Conservation (phyloP, 2,329 filamentous ascomycete genomes). For the Trichoderma sp. region DNA sequence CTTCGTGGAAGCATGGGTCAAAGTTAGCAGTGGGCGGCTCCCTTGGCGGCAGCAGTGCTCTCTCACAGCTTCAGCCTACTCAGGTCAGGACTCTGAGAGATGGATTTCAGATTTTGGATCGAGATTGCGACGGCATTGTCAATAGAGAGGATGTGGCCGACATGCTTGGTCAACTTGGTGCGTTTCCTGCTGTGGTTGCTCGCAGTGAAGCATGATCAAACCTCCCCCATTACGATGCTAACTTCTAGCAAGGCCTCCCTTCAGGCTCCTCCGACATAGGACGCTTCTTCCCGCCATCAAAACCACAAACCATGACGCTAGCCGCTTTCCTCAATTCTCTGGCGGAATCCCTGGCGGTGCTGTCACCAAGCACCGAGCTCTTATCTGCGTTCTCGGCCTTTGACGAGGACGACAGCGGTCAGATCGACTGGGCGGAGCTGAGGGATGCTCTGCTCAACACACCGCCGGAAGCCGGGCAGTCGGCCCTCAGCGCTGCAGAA, state of each 20-base stretch:
- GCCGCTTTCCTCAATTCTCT: conserved; percentile 83
- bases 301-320: conserved; percentile 72
- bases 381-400: conserved; percentile 91
- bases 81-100: conserved; percentile 87
- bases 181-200: background rate
- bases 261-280: conserved; percentile 68
- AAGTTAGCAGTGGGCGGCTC: conserved; percentile 45
- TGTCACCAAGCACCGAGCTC: conserved; percentile 78
- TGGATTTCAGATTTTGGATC: conserved; percentile 89
- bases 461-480: conserved; percentile 69
- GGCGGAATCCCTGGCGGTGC: conserved; percentile 67
- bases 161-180: conserved; percentile 82
- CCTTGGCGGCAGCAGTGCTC: conserved; percentile 49
- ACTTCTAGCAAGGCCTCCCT: conserved; percentile 61
- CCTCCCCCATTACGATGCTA: background rate
- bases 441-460: conserved; percentile 81
- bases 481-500: conserved; percentile 65
- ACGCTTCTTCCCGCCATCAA: conserved; percentile 75
- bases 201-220: background rate
- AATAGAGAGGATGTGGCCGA: conserved; percentile 80
- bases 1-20: conserved; percentile 31
- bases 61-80: conserved; percentile 73
- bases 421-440: conserved; percentile 80
- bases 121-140: conserved; percentile 81
- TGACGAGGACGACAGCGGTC: conserved; percentile 91